Base-by-base conservation (phyloP, 306 rosid species). In the Erythrophleum fordii region DNA sequence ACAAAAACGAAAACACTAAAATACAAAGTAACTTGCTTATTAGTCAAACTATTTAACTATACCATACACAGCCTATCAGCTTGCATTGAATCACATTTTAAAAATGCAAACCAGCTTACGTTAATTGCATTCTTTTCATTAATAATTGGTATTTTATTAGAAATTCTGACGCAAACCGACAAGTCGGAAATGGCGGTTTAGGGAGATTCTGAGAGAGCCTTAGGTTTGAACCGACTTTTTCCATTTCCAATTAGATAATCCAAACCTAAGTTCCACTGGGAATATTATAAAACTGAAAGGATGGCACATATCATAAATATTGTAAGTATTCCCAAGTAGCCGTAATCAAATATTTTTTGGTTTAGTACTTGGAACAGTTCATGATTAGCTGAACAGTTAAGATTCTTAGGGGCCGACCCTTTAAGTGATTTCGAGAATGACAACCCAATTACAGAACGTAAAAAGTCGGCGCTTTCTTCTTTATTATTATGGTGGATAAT, bases 321-420 rank as follows among this genome's bases (percentile, higher is more conserved):
- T 11, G 23, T 58, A 58, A 58, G 64, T 11, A 13, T 17, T 11
- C 46, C 13, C 46, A 8, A 61, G 22, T 0, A 16, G 37, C 41
- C 45, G 13, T 64, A 34, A 5, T 17, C 23, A 8, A 31, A 23
- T 25, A 34, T 11, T 28, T 12, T 64, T 64, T 6, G 69, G 31
- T 62, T 62, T 62, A 68, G 56, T 69, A 34, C 18, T 25, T 45
- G 56, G 29, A 58, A 25, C 75, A 69, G 75, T 69, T 69, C 56
- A 69, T 44, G 75, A 45, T 45, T 69, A 69, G 74, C 74, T 25
- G 29, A 69, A 49, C 56, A 13, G 74, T 69, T 69, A 8, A 44
- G 74, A 69, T 69, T 45, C 56, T 69, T 9, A 42, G 13, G 23
- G 69, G 46, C 44, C 46, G 46, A 34, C 22, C 42, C 70, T 31